Evolutionary conservation across 2,329 filamentous ascomycete genomes (phyloP).

Genomic region (Calonectria henricotiae): DNA sequence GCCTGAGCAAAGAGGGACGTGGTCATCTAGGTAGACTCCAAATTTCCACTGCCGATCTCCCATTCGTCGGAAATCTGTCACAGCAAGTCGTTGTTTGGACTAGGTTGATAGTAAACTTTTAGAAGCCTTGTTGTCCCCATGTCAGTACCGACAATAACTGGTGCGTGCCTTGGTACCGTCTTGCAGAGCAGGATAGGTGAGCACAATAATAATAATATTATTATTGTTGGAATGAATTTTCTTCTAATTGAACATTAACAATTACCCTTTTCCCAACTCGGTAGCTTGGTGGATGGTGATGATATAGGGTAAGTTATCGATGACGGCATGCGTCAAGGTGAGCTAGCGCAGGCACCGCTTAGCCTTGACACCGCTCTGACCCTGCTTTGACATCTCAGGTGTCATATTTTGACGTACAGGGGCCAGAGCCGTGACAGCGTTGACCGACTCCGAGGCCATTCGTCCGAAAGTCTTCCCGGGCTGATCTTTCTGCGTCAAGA

Average conservation of each 20-base stretch:
- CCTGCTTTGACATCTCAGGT: conserved; percentile 1
- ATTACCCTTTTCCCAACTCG: no score
- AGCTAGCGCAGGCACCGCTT: background rate
- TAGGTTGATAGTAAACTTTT: no score
- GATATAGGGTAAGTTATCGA: background rate
- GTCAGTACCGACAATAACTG: no score
- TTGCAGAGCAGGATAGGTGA: no score
- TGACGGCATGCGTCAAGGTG: background rate
- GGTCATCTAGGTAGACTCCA: background rate
- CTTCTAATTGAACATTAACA: no score
- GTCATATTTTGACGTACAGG: background rate
- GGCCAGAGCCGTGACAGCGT: background rate
- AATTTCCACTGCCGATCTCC: background rate
- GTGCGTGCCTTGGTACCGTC: no score
- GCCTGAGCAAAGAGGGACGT: conserved; percentile 3
- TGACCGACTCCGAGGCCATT: no score
- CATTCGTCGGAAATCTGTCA: background rate
- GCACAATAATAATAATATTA: no score
- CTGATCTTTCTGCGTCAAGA: no score
- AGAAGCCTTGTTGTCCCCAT: no score
- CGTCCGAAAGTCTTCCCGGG: no score
- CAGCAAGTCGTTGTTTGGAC: background rate
- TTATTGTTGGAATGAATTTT: no score
- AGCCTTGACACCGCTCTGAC: background rate
- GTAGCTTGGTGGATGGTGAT: background rate